Evolutionary conservation across 441 rosid species (phyloP).

Genomic region (Pelargonium exstipulatum): DNA sequence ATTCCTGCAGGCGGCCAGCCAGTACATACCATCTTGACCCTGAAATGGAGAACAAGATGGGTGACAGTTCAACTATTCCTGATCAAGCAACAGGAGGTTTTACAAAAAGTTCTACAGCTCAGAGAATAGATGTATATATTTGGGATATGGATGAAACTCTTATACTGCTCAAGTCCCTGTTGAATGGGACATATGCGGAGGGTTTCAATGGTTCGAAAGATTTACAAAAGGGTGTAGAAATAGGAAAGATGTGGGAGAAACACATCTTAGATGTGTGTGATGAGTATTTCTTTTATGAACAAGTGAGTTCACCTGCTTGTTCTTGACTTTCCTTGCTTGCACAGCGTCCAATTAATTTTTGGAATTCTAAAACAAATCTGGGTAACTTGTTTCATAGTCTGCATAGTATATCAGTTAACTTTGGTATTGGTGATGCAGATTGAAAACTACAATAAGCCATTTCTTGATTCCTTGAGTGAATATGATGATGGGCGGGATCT

Average conservation of each 20-base stretch:
- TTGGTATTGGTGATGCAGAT: slow-evolving; percentile 38
- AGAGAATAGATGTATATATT: slow-evolving; percentile 47
- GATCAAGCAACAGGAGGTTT: slow-evolving; percentile 23
- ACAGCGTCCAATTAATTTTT: not conserved
- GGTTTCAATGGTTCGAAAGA: slow-evolving; percentile 55
- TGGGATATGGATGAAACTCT: slow-evolving; percentile 99
- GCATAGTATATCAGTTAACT: slow-evolving; percentile 2
- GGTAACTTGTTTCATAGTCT: slow-evolving; percentile 1
- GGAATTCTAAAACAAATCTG: not conserved
- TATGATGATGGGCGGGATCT: slow-evolving; percentile 72
- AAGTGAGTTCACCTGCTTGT: slow-evolving; percentile 35
- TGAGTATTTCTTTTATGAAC: slow-evolving; percentile 64
- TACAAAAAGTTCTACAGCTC: slow-evolving; percentile 20
- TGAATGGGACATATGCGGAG: slow-evolving; percentile 60
- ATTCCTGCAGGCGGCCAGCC: not conserved
- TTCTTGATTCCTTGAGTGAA: slow-evolving; percentile 52
- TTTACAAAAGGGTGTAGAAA: slow-evolving; percentile 54
- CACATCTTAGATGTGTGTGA: slow-evolving; percentile 68
- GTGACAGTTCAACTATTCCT: slow-evolving; percentile 22
- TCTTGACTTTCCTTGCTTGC: not conserved
- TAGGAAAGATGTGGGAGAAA: slow-evolving; percentile 80
- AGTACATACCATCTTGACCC: not conserved
- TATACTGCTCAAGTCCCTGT: slow-evolving; percentile 73
- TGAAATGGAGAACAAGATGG: slow-evolving; percentile 27
- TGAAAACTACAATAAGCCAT: slow-evolving; percentile 78